phyloP scores from a whole-genome alignment of 2,329 filamentous ascomycete genomes.

The Colletotrichum paranaense region DNA sequence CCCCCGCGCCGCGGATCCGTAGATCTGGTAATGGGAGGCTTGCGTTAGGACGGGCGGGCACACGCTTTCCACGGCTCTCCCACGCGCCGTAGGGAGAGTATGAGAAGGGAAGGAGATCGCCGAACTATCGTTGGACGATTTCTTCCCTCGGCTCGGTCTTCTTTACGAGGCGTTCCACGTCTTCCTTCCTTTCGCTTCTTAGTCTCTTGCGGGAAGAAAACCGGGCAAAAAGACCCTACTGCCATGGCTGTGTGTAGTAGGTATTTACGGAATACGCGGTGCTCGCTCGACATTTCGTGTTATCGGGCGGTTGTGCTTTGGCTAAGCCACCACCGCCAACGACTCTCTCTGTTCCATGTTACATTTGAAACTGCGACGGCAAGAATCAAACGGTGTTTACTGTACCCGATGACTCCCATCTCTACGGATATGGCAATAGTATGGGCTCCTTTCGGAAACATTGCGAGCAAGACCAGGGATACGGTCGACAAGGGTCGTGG shows the following conservation, averaged over 20 bases:
- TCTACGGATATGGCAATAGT: background rate
- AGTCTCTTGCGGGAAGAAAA: too few species aligned
- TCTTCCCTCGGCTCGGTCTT: background rate
- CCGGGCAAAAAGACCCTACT: too few species aligned
- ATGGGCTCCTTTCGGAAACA: background rate
- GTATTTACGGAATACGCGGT: too few species aligned
- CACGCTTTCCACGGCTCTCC: background rate
- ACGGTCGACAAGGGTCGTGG: background rate
- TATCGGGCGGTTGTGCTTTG: background rate
- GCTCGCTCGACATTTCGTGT: too few species aligned
- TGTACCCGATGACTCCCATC: background rate
- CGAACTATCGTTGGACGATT: background rate
- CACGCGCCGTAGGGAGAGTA: background rate
- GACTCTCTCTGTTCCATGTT: background rate
- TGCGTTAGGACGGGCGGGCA: background rate
- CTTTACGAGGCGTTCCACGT: background rate
- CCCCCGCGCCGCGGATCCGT: background rate
- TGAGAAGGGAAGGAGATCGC: too few species aligned
- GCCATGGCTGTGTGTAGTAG: too few species aligned
- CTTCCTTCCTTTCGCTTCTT: too few species aligned
- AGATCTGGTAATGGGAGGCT: conserved; percentile 9
- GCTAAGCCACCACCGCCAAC: background rate
- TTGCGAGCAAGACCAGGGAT: background rate
- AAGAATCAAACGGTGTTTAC: conserved; percentile 2
- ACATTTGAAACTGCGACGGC: background rate